A percentile compares a stretch with the other conserved stretches of the same genome.
Conservation (phyloP, 345 rosid genomes). For the Hypericum androsaemum region DNA sequence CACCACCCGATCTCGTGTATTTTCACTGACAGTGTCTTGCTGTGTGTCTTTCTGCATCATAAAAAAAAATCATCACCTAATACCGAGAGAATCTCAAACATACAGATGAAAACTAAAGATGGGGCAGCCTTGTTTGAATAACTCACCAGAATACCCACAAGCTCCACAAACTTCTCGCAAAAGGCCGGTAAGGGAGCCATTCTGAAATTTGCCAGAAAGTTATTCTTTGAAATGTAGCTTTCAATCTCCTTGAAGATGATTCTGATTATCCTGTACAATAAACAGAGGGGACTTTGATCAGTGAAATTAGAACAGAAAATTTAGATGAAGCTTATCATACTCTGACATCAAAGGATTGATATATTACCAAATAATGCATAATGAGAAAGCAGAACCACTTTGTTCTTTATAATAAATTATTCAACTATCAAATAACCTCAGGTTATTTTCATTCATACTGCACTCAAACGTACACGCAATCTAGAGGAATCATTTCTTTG, state of each 20-base stretch:
- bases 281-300: constrained; percentile 1
- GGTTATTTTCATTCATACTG: too few species aligned
- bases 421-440: too few species aligned
- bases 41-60: constrained; percentile 58
- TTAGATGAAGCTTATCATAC: neutral
- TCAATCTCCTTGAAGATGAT: constrained; percentile 85
- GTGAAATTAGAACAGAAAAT: neutral
- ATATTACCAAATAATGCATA: neutral
- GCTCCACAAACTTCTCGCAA: constrained; percentile 74
- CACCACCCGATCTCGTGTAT: constrained; percentile 58
- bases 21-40: too few species aligned
- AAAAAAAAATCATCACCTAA: constrained; percentile 4
- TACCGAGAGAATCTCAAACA: constrained; percentile 1
- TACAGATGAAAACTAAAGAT: constrained; percentile 8
- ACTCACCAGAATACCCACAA: constrained; percentile 82
- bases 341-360: neutral
- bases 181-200: constrained; percentile 70
- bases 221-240: constrained; percentile 71
- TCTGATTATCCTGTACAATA: constrained; percentile 58
- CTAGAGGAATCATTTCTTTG: too few species aligned
- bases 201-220: constrained; percentile 78
- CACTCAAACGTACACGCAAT: too few species aligned
- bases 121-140: neutral
- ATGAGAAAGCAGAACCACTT: neutral
- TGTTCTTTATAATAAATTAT: too few species aligned